Evolutionary conservation across 1,139 yeast genomes (phyloP).

Genomic region (Trichomonascaceae sp.): DNA sequence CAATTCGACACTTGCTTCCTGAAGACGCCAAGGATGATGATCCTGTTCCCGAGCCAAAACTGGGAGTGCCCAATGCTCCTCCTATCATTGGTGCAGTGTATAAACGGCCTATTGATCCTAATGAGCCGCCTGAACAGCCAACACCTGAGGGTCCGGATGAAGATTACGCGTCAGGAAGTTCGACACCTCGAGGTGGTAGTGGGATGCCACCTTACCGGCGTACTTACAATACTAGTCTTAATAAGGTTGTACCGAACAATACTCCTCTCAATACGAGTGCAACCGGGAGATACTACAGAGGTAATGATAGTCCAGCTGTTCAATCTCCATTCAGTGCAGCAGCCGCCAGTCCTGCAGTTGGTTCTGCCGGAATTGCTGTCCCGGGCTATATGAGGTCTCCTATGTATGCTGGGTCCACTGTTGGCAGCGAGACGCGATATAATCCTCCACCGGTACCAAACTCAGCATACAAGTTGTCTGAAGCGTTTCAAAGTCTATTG

Average conservation of each 20-base stretch:
- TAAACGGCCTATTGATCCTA: constrained; percentile 62
- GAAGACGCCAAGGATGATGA: constrained; percentile 64
- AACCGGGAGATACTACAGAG: constrained; percentile 1
- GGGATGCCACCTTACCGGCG: not conserved
- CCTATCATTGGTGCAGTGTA: constrained; percentile 91
- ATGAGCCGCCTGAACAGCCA: constrained; percentile 65
- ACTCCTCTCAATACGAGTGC: constrained; percentile 1
- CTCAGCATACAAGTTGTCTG: constrained; percentile 26
- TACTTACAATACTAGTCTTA: not conserved
- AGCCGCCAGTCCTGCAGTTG: not conserved
- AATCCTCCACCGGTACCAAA: constrained; percentile 26
- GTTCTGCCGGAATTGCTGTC: constrained; percentile 7
- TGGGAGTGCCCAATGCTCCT: constrained; percentile 80
- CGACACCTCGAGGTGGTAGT: constrained; percentile 17
- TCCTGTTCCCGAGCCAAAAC: constrained; percentile 76
- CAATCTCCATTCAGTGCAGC: not conserved
- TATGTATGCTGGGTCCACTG: constrained; percentile 12
- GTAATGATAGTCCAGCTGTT: not conserved
- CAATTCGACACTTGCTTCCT: constrained; percentile 70
- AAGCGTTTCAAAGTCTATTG: constrained; percentile 20
- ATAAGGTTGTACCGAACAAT: not conserved
- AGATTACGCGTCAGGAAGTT: constrained; percentile 27
- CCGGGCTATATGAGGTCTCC: constrained; percentile 10
- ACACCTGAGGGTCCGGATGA: constrained; percentile 40
- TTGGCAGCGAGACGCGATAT: constrained; percentile 16